Evolutionary conservation across 805 yeast species (phyloP).

Genomic region (Pichia kluyveri): DNA sequence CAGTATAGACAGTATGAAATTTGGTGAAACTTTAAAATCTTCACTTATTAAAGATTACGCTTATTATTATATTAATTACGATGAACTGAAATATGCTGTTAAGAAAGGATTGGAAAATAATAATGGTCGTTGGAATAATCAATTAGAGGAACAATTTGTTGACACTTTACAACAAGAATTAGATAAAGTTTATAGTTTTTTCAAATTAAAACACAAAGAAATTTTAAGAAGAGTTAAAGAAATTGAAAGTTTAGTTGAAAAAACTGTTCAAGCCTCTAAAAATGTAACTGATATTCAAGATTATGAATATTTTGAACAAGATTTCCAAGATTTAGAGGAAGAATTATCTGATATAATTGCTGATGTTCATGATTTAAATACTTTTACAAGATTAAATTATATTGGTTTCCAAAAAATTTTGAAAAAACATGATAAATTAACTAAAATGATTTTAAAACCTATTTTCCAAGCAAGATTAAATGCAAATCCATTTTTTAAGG

Average conservation of each 20-base stretch:
- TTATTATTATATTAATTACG: conserved; percentile 86
- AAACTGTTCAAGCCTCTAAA: conserved; percentile 38
- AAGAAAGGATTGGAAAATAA: conserved; percentile 53
- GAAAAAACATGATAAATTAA: conserved; percentile 92
- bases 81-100: conserved; percentile 77
- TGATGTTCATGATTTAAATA: conserved; percentile 94
- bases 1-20: conserved; percentile 39
- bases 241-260: conserved; percentile 61
- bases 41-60: conserved; percentile 85
- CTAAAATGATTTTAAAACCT: conserved; percentile 74
- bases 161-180: conserved; percentile 68
- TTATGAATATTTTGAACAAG: conserved; percentile 40
- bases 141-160: conserved; percentile 75
- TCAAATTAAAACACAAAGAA: conserved; percentile 80
- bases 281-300: conserved; percentile 29
- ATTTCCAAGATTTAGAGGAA: conserved; percentile 66
- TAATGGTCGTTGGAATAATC: conserved; percentile 63
- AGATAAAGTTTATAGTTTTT: conserved; percentile 89
- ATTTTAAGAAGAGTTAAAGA: conserved; percentile 78
- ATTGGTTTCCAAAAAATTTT: conserved; percentile 96
- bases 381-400: conserved; percentile 86
- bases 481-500: conserved; percentile 92
- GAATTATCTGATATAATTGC: conserved; percentile 84
- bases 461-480: conserved; percentile 89
- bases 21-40: conserved; percentile 86